Evolutionary conservation across 495 filamentous ascomycete species (phyloP).

Genomic region (Cairneyella variabilis): DNA sequence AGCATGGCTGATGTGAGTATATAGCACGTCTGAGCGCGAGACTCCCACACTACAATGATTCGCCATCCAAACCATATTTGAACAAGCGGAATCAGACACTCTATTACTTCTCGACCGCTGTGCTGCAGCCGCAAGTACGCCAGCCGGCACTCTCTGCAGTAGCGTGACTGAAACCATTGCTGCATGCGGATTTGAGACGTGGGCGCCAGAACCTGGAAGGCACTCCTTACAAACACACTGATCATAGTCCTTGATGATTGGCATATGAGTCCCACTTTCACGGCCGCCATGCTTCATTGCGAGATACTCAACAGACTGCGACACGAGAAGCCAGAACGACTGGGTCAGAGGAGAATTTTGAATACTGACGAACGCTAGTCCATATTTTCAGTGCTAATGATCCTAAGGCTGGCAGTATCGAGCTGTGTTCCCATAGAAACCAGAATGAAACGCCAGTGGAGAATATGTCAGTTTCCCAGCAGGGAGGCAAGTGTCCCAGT

Average conservation of each 20-base stretch:
- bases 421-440: not conserved
- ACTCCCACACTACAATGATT: not conserved
- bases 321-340: conserved; percentile 2
- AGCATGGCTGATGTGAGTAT: too few species aligned
- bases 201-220: not conserved
- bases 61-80: conserved; percentile 1
- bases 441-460: not conserved
- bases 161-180: conserved; percentile 4
- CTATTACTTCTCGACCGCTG: conserved; percentile 6
- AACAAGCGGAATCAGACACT: conserved; percentile 7
- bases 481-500: not conserved
- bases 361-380: not conserved
- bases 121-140: not conserved
- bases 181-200: conserved; percentile 4
- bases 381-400: conserved; percentile 1
- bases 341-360: not conserved
- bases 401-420: not conserved
- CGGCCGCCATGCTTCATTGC: conserved; percentile 2
- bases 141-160: not conserved
- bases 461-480: not conserved
- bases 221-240: not conserved
- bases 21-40: conserved; percentile 36
- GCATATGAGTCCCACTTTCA: not conserved
- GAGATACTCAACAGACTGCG: not conserved
- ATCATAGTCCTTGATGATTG: conserved; percentile 1